Base-by-base conservation (phyloP, 1,139 yeast species). In the Hyphopichia burtonii region DNA sequence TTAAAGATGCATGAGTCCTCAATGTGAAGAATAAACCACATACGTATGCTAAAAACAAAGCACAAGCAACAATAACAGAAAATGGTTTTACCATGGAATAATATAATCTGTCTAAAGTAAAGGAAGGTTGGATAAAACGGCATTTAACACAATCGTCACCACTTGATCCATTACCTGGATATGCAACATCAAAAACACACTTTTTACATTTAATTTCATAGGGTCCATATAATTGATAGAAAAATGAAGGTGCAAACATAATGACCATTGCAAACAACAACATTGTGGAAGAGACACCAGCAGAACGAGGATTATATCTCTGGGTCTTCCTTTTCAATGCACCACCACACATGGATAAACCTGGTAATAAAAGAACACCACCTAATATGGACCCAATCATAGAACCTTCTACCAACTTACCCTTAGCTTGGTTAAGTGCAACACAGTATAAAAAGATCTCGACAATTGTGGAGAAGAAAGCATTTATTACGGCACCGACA, bases 401-500 rank as follows among this genome's bases (percentile, higher is more conserved):
- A n/a, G 96, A 86, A 25, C 99, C 99, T 66, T 94, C 99, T 2
- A 94, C 99, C 38, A 93, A 73, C 45, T 83, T 80, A 2, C 96
- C 96, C 58, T 94, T 93, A 2, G 83, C 78, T 59, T 90, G 96
- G 43, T 79, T 74, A 48, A 93, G 70, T 0, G 99, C 99, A 18
- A 93, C 96, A 61, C 96, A 86, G 59, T 93, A 93, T 40, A 93
- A 69, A 61, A 85, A 93, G 20, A 93, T 88, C 59, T 93, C 99
- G 12, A 93, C 98, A 41, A 94, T 78, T 0, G 99, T 91, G 1
- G 99, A 91, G 73, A 93, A 93, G 56, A 94, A 91, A 1, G 99
- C 99, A 63, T 93, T 93, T 53, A 93, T 90, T 1, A 91, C 96
- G 1, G 99, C 99, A 69, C 99, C 99, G 50, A 93, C 83, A n/a